Evolutionary conservation across 345 rosid species (phyloP), one percentile per base, ranked within the genome.

Genomic region (Aethionema arabicum): DNA sequence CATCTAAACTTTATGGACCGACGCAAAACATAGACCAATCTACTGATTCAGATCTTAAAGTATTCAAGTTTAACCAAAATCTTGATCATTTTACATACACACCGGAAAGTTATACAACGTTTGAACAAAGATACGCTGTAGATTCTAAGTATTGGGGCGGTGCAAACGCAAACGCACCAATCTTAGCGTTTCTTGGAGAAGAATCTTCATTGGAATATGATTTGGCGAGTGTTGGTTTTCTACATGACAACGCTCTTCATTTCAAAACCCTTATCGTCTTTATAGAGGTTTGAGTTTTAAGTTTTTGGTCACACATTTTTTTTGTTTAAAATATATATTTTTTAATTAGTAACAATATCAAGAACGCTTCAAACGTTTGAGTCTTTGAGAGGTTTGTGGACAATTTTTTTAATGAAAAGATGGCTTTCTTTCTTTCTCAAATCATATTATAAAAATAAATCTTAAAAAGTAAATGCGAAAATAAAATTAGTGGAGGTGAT

Each of bases 71-170:
- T 66, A 58, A 43, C 3, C 87, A 82, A 39, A 80, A 63, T 31
- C 80, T 85, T 1, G 87, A 85, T 56, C 91, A 85, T 52, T 82
- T 85, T 72, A 77, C 67, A 42, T 85, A 66, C 52, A 71, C 65
- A 48, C 82, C 85, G 0, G 71, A 85, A 39, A 82, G 91, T 62
- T 82, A 77, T 65, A 61, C 72, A 8, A 69, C 77, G 8, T 85
- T 85, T 52, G 74, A 51, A 70, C 85, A 85, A 50, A 77, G 77
- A 73, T 82, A 77, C 4, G 51, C 70, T 0, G 67, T 82, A 2
- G 71, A 78, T 63, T 75, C 72, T 52, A 80, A 69, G 56, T 6
- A 74, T 12, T 85, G 85, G 87, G 78, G 64, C 5, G 87, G 91
- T 2, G 65, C 80, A 5, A 77, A 67, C 46, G 11, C 69, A 11